Conservation (phyloP, 768 basidiomycete species). For the button mushroom (Agaricus bisporus) region DNA sequence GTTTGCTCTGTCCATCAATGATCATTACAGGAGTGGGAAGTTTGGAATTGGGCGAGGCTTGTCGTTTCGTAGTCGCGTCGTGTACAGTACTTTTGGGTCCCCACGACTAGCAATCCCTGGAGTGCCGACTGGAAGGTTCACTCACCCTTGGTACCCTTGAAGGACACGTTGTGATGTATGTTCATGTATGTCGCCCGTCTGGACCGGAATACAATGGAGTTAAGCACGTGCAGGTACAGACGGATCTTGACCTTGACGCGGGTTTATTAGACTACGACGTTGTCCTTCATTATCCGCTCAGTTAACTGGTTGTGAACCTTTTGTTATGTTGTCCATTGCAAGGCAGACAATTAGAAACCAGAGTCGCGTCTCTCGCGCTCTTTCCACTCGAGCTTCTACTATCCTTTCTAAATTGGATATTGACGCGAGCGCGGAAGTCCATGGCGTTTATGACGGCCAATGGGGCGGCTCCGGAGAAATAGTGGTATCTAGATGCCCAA, state of each 20-base stretch:
- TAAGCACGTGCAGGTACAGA: constrained; percentile 5
- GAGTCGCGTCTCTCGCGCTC: constrained; percentile 24
- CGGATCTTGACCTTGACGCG: constrained; percentile 6
- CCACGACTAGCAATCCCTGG: too few relatives aligned
- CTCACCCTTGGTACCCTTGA: too few relatives aligned
- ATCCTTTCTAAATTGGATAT: constrained; percentile 65
- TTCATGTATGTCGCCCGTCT: too few relatives aligned
- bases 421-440: constrained; percentile 45
- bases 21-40: too few relatives aligned
- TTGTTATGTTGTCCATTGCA: constrained; percentile 1
- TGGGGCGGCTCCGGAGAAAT: constrained; percentile 78
- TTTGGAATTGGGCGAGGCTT: too few relatives aligned
- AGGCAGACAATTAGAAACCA: neutral
- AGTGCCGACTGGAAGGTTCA: too few relatives aligned
- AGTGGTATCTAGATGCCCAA: constrained; percentile 69
- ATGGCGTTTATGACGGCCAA: constrained; percentile 77
- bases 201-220: too few relatives aligned
- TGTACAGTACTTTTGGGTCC: too few relatives aligned
- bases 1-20: too few relatives aligned
- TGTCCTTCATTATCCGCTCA: neutral
- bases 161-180: too few relatives aligned
- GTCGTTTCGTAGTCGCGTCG: too few relatives aligned
- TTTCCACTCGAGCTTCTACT: constrained; percentile 67
- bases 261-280: neutral
- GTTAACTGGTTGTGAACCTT: neutral